Percentiles rank a stretch among this genome's conserved stretches.
phyloP scores from a whole-genome alignment of 2,329 filamentous ascomycete genomes.

The Talaromyces atroroseus region DNA sequence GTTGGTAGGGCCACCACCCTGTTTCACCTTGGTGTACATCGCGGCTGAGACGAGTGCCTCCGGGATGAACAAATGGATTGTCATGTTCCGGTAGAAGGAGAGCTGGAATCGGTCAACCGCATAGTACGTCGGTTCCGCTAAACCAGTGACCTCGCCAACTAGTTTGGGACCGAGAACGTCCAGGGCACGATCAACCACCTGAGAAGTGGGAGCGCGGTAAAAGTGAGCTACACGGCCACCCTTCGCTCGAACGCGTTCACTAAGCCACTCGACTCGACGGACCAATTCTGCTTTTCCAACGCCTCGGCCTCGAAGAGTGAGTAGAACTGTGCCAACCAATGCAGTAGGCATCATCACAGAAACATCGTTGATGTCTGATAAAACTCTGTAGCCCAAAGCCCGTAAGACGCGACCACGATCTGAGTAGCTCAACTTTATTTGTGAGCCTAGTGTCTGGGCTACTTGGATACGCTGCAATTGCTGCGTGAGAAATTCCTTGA shows the following conservation, averaged over 20 bases:
- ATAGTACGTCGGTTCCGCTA: slow-evolving; percentile 88
- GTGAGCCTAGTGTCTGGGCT: slow-evolving; percentile 27
- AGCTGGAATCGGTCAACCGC: slow-evolving; percentile 95
- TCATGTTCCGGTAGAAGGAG: slow-evolving; percentile 99
- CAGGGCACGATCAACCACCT: slow-evolving; percentile 81
- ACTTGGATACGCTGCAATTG: slow-evolving; percentile 60
- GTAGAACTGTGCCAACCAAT: slow-evolving; percentile 83
- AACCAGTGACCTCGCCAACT: slow-evolving; percentile 69
- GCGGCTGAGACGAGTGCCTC: slow-evolving; percentile 85
- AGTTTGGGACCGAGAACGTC: slow-evolving; percentile 88
- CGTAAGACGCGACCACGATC: slow-evolving; percentile 69
- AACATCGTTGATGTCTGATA: slow-evolving; percentile 91
- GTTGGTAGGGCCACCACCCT: slow-evolving; percentile 74
- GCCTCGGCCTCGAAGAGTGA: slow-evolving; percentile 85
- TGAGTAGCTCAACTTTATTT: slow-evolving; percentile 42
- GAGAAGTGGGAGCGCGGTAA: slow-evolving; percentile 68
- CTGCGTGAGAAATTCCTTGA: slow-evolving; percentile 72
- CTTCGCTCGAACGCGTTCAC: slow-evolving; percentile 71
- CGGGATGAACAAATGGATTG: slow-evolving; percentile 93
- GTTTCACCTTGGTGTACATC: slow-evolving; percentile 87
- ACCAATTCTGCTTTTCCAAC: slow-evolving; percentile 83
- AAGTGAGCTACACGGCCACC: slow-evolving; percentile 93
- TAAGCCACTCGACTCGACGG: slow-evolving; percentile 85
- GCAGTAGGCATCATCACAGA: slow-evolving; percentile 98
- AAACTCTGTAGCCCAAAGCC: slow-evolving; percentile 83